Evolutionary conservation across 1,284 basidiomycete genomes (phyloP), one percentile per base, ranked within the genome.

Genomic region (Marasmius sp.): DNA sequence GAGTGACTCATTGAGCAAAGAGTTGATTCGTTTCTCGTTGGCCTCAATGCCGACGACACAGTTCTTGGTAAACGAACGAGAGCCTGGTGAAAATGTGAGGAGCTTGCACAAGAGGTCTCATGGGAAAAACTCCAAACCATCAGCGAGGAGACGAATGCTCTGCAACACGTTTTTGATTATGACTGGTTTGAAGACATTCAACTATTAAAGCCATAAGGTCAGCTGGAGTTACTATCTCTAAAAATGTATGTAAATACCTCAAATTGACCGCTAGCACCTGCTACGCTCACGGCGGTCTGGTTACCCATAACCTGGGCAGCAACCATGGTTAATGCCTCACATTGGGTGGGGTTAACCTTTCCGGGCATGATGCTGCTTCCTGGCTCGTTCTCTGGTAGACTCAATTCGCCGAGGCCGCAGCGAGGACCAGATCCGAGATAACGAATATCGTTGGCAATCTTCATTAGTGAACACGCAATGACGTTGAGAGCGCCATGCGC

Each of bases 311-410:
- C 97, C 77, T 99, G 97, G 0, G 97, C 95, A 53, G 95, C 94
- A 49, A 99, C 95, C 97, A 99, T 99, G 27, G 97, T 99, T 64
- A 97, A 78, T 11, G 97, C 97, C 81, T 99, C 97, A 71, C 97
- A 99, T 77, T 99, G 97, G 5, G 97, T 99, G 16, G 97, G 97
- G 81, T 99, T 99, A 63, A 99, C 97, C 80, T 99, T 99, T 66
- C 97, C 97, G 20, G 97, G 97, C 97, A 99, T 99, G 81, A 99
- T 99, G 65, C 95, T 97, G 72, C 94, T 97, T 63, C 97, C 97
- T 50, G 97, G 97, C 79, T 99, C 97, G 77, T 99, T 99, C 81
- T 99, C 97, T 20, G 97, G 97, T 62, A 99, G 80, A 70, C 85
- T 88, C 57, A 99, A 81, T 79, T 99, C 97, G 39, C 97, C 97